phyloP scores from a whole-genome alignment of 177 flowering plant species.

The Vitis hybrid region DNA sequence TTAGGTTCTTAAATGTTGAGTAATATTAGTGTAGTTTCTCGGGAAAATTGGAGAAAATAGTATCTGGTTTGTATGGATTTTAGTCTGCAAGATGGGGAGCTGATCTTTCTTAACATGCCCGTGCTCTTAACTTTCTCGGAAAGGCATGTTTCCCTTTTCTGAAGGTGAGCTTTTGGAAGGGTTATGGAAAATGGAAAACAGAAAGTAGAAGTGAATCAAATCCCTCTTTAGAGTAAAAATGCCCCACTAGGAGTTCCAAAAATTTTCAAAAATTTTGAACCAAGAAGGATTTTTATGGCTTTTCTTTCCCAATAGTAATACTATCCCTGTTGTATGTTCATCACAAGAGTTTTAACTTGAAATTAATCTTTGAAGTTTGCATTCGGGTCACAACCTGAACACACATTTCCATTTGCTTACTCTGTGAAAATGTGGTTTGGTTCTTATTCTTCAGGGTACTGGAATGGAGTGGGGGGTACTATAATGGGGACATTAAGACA shows the following conservation, averaged over 20 bases:
- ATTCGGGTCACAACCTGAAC: no score
- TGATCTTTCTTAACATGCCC: not conserved
- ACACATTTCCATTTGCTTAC: no score
- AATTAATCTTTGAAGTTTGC: not conserved
- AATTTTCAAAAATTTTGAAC: not conserved
- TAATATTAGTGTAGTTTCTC: no score
- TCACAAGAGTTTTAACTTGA: not conserved
- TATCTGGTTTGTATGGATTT: no score
- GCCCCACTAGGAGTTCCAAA: not conserved
- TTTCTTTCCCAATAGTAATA: not conserved
- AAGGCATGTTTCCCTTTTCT: not conserved
- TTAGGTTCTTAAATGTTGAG: no score
- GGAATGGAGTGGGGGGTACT: constrained; percentile 54
- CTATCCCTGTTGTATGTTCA: no score
- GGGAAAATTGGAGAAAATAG: no score
- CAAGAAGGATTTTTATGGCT: no score
- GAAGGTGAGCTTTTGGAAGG: not conserved
- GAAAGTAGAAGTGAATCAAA: not conserved
- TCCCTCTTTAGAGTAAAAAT: not conserved
- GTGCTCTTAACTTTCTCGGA: not conserved
- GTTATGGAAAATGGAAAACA: not conserved
- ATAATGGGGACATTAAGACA: constrained; percentile 58
- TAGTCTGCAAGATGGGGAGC: not conserved
- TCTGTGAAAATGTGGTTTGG: not conserved
- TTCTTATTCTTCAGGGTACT: constrained; percentile 28